phyloP scores from a whole-genome alignment of 345 rosid genomes.

The Acer yangbiense region DNA sequence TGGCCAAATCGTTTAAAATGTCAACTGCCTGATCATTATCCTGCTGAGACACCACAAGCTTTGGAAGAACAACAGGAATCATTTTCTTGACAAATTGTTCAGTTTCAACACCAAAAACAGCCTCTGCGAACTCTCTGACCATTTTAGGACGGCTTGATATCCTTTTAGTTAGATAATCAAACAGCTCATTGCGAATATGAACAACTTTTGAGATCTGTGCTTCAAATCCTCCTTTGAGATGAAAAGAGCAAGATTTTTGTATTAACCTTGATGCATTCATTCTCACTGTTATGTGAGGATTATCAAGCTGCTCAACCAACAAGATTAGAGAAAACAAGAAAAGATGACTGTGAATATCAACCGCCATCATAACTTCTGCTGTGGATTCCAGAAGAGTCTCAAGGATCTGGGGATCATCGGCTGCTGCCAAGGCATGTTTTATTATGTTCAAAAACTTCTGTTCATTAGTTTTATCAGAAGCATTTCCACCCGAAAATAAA shows the following conservation, averaged over 20 bases:
- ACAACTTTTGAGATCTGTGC: slow-evolving; percentile 57
- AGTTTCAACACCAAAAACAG: slow-evolving; percentile 71
- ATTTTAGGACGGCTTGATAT: slow-evolving; percentile 62
- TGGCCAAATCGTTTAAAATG: slow-evolving; percentile 67
- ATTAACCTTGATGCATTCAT: slow-evolving; percentile 73
- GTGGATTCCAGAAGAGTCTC: slow-evolving; percentile 80
- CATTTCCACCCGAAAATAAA: slow-evolving; percentile 54
- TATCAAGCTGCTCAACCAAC: slow-evolving; percentile 90
- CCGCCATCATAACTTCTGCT: slow-evolving; percentile 76
- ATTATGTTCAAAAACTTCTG: slow-evolving; percentile 57
- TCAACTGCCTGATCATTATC: slow-evolving; percentile 60
- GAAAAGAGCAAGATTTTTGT: slow-evolving; percentile 67
- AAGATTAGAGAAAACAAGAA: slow-evolving; percentile 68
- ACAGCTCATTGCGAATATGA: slow-evolving; percentile 61
- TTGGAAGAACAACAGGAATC: slow-evolving; percentile 88
- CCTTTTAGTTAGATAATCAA: slow-evolving; percentile 62
- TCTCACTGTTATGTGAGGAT: slow-evolving; percentile 62
- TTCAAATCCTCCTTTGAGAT: slow-evolving; percentile 78
- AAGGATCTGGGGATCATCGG: slow-evolving; percentile 64
- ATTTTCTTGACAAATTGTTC: slow-evolving; percentile 71
- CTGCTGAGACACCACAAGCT: slow-evolving; percentile 81
- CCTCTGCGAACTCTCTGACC: slow-evolving; percentile 93
- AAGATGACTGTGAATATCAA: slow-evolving; percentile 61
- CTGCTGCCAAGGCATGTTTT: slow-evolving; percentile 52
- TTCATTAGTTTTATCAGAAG: slow-evolving; percentile 40